Base-by-base conservation (phyloP, 352 stramenopile species). In the Phytophthora fragariaefolia region DNA sequence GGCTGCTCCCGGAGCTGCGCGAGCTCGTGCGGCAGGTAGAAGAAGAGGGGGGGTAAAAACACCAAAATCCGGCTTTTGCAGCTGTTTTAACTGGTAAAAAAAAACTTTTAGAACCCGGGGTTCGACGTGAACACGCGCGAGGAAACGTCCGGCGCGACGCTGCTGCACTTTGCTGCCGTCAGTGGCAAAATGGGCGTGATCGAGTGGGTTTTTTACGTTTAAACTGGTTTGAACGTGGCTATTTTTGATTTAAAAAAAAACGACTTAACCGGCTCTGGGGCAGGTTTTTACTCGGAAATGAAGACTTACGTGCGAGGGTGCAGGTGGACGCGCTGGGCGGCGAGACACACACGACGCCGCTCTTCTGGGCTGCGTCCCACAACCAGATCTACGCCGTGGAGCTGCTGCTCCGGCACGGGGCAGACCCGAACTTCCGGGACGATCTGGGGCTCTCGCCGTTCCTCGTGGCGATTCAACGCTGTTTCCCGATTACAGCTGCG, bases 371-470 rank as follows among this genome's bases (percentile, higher is more conserved):
- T 38, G 74, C 79, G 51, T 83, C 69, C 47, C 64, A 88, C 64
- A 92, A 94, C 71, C 83, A 92, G 64, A 91, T 94, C 50, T 94
- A 94, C 58, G 81, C 82, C 0, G 81, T 94, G 4, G 86, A 91
- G 58, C 51, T 94, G 46, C 69, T 94, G 18, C 67, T 92, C 47
- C 80, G 82, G 6, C 58, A 89, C 20, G 80, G 82, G 38, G 86
- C 83, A 15, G 73, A 92, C 48, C 66, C 81, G 6, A 70, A 51
- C 13, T 81, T 91, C 67, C 65, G 62, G 27, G 82, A 94, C 65
- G 57, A 17, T n/a, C 50, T 63, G 12, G 84, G 86, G 0, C 87
- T 87, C 55, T 81, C 77, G 54, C 70, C 83, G 17, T 92, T 92
- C 65, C 70, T 94, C 24, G 58, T 89, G 27, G 79, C 82, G 24